Percentiles rank a stretch among this genome's conserved stretches.
These are phyloP conservation scores for Musa itinerans DNA, from an alignment of 176 grass and related monocot genomes.

Conservation along the genomic window DNA sequence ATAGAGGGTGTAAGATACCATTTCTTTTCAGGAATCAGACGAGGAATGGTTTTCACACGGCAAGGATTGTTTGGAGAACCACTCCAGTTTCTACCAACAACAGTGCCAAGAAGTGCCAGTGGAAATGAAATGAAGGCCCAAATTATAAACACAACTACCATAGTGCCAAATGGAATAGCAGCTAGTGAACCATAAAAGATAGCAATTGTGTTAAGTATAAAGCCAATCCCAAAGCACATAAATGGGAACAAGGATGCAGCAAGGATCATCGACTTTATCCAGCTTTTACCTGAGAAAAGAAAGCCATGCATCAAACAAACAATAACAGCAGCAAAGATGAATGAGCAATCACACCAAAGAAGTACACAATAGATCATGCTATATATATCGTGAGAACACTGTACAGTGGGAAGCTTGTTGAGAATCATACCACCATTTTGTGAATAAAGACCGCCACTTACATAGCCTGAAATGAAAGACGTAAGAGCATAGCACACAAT, in stretches of 20 bases:
- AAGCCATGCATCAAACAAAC: conserved; percentile 19
- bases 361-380: neutral
- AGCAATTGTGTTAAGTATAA: conserved; percentile 82
- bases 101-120: conserved; percentile 77
- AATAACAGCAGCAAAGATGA: neutral
- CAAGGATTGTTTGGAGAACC: conserved; percentile 95
- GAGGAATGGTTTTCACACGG: conserved; percentile 94
- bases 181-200: conserved; percentile 97
- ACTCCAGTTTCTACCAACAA: conserved; percentile 96
- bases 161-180: conserved; percentile 95
- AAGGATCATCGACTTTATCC: conserved; percentile 95
- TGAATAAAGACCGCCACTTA: conserved; percentile 95
- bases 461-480: conserved; percentile 97
- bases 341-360: too few species aligned
- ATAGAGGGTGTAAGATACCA: conserved; percentile 93
- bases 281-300: conserved; percentile 74
- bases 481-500: conserved; percentile 99
- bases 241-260: conserved; percentile 92
- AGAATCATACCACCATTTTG: conserved; percentile 80
- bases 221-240: conserved; percentile 89
- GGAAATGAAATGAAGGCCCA: conserved; percentile 99
- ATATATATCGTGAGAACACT: neutral
- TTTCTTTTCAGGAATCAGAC: conserved; percentile 93
- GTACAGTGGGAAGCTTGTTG: conserved; percentile 3
- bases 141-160: conserved; percentile 86